phyloP scores from a whole-genome alignment of 2,329 filamentous ascomycete genomes.

The Penicillium sp. region DNA sequence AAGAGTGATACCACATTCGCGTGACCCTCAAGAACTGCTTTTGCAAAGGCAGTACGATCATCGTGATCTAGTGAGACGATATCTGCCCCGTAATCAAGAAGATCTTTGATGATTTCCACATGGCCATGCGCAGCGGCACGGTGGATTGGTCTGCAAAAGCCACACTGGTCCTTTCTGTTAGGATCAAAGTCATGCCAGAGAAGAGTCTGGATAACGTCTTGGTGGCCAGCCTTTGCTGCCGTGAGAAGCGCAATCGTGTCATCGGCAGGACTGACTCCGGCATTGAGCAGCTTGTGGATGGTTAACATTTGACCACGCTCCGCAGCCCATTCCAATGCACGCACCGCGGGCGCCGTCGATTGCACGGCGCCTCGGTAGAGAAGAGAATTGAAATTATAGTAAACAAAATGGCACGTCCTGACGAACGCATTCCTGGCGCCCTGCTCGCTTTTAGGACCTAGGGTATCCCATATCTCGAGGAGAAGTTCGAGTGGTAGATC shows the following conservation, averaged over 20 bases:
- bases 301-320: not conserved
- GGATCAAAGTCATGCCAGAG: not conserved
- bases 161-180: not conserved
- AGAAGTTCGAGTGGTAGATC: constrained; percentile 8
- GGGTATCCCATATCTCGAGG: constrained; percentile 7
- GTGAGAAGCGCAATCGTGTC: not conserved
- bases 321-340: not conserved
- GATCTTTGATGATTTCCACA: not conserved
- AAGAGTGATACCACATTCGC: not conserved
- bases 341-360: not conserved
- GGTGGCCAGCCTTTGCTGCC: not conserved
- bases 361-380: not conserved
- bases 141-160: not conserved
- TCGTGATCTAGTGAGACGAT: not conserved
- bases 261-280: not conserved
- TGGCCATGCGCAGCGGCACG: not conserved
- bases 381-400: constrained; percentile 1
- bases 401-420: constrained; percentile 7
- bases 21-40: not conserved
- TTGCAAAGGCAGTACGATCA: not conserved
- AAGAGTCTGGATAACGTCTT: not conserved
- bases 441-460: not conserved
- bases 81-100: constrained; percentile 5
- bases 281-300: constrained; percentile 7
- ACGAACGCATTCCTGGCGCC: constrained; percentile 2